Evolutionary conservation across 2,329 filamentous ascomycete genomes (phyloP), one percentile per base, ranked within the genome.

Genomic region (Penicillium digitatum): DNA sequence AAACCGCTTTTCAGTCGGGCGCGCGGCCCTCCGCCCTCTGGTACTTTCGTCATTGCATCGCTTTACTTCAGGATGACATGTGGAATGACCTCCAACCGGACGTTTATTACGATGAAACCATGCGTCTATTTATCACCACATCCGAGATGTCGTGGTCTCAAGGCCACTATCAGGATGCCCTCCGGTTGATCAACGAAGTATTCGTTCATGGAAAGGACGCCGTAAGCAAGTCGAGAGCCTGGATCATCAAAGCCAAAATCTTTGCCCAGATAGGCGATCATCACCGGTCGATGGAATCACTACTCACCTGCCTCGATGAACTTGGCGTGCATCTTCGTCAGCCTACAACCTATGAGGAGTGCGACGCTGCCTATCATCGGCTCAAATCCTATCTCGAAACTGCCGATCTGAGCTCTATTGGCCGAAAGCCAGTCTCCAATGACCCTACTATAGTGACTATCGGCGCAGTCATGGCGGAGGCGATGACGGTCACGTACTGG

Each of bases 81-180:
- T 97, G 93, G 93, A 79, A 83, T 39, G 85, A 88, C 29, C 79
- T 78, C 7, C 72, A 76, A 14, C 80, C 83, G 5, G 93, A 96
- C 68, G 87, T 88, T 0, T 87, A 85, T 43, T 96, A 96, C 65
- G 86, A 90, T 11, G 93, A 97, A 74, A 95, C 91, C 0, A 79
- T 95, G 58, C 85, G 87, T 58, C 78, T 95, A 2, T 86, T 90
- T 69, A 85, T 91, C 5, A 85, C 88, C 50, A 85, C 89, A 5
- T 89, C 91, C 3, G 91, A 96, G 70, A 90, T 89, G 68, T 87
- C 89, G 63, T 84, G 91, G 66, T 90, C 89, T 66, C 87, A 92
- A 77, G 85, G 85, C 5, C 83, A 90, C 60, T 83, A 87, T 55
- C 76, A 81, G 1, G 81, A 87, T 49, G 88, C 90, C 22, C 81